These are phyloP conservation scores for Fusarium haematococcum DNA, from an alignment of 2,329 filamentous ascomycete genomes.

Conservation along the genomic window DNA sequence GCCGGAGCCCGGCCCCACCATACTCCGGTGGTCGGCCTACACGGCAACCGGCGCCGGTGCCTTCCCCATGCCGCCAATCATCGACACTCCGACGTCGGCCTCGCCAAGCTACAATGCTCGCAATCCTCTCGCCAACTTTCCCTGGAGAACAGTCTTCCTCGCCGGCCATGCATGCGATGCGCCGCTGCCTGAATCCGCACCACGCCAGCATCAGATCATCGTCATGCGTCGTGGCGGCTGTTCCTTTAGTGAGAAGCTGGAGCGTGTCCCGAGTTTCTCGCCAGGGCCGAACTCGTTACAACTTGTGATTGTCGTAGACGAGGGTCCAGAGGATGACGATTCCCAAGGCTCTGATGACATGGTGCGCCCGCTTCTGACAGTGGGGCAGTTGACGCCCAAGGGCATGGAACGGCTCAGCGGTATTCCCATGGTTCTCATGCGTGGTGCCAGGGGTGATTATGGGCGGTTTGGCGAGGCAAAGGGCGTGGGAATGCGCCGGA, in stretches of 20 bases:
- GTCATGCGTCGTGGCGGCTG: conserved; percentile 86
- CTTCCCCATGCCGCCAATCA: conserved; percentile 75
- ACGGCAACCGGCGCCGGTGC: conserved; percentile 69
- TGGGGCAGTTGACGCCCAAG: conserved; percentile 75
- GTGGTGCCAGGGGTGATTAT: conserved; percentile 73
- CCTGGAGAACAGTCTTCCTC: conserved; percentile 79
- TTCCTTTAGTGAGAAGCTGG: conserved; percentile 84
- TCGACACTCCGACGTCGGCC: conserved; percentile 63
- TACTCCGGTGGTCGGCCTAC: conserved; percentile 64
- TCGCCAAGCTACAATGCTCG: conserved; percentile 56
- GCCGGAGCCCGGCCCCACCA: conserved; percentile 50
- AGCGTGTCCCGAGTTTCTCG: conserved; percentile 83
- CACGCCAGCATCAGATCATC: conserved; percentile 77
- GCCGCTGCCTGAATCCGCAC: conserved; percentile 63
- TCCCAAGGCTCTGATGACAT: conserved; percentile 46
- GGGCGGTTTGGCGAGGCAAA: conserved; percentile 71
- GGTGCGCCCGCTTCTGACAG: conserved; percentile 78
- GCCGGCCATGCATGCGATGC: conserved; percentile 75
- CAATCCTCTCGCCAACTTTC: conserved; percentile 59
- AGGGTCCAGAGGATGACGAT: conserved; percentile 51
- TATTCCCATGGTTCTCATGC: conserved; percentile 86
- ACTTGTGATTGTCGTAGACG: conserved; percentile 83
- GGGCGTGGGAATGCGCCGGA: conserved; percentile 79
- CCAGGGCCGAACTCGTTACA: conserved; percentile 74
- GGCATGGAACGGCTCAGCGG: conserved; percentile 78